phyloP scores from a whole-genome alignment of 768 basidiomycete genomes.

The Russula vinacea region DNA sequence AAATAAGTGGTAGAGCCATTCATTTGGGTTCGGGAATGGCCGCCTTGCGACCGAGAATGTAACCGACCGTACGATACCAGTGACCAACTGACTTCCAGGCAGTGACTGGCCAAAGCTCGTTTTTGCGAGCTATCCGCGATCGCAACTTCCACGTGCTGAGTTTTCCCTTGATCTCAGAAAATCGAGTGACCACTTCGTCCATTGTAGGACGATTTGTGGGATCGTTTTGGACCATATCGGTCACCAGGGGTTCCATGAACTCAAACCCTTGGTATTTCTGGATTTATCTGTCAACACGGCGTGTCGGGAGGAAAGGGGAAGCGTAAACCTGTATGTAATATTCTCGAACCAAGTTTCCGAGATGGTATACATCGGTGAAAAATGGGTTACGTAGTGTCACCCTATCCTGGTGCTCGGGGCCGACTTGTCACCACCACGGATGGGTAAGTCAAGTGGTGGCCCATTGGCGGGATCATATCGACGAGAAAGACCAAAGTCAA shows the following conservation, averaged over 20 bases:
- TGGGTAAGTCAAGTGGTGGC: too few relatives aligned
- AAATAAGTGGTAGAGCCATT: neutral
- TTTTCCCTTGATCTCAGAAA: slow-evolving; percentile 2
- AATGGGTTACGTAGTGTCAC: too few relatives aligned
- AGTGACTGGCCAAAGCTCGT: slow-evolving; percentile 9
- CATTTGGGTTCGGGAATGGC: slow-evolving; percentile 16
- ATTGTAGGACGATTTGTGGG: slow-evolving; percentile 37
- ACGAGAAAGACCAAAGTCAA: too few relatives aligned
- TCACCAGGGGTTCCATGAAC: slow-evolving; percentile 25
- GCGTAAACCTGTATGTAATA: neutral
- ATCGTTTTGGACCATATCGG: slow-evolving; percentile 40
- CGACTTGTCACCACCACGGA: too few relatives aligned
- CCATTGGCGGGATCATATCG: too few relatives aligned
- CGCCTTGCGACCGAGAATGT: neutral
- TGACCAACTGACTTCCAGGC: slow-evolving; percentile 6
- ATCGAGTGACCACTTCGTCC: slow-evolving; percentile 6
- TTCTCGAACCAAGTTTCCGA: slow-evolving; percentile 31
- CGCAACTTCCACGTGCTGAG: slow-evolving; percentile 17
- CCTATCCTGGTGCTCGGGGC: too few relatives aligned
- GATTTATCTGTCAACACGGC: neutral
- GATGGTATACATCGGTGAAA: slow-evolving; percentile 31
- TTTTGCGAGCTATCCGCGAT: slow-evolving; percentile 2
- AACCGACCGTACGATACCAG: slow-evolving; percentile 9
- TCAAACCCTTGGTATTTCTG: slow-evolving; percentile 10
- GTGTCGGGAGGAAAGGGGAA: neutral